Evolutionary conservation across 192 early-diverging fungal species (phyloP), one percentile per base, ranked within the genome.

Genomic region (Paraglomus brasilianum): DNA sequence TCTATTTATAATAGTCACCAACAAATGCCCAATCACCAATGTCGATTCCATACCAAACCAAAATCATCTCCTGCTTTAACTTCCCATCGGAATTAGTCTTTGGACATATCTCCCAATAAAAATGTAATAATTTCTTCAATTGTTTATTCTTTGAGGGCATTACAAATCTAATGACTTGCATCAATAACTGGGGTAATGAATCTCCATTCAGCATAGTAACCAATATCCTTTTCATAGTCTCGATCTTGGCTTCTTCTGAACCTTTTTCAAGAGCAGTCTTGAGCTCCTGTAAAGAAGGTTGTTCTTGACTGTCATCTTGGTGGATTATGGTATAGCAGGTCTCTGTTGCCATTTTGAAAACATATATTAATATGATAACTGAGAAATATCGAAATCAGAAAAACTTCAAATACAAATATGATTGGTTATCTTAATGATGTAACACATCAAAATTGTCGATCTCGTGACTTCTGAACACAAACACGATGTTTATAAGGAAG

Each of bases 101-200:
- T 24, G 97, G 93, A 71, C 93, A 95, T 44, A 99, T 92, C 75
- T 99, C 97, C 91, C 94, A 95, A 82, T 97, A 99, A 66, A 97
- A 86, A 62, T 96, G 88, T 53, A 96, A 83, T 44, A 99, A 83
- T 79, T 99, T 99, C 86, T 99, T 99, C 48, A 99, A 87, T 72
- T 85, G 75, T 81, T 99, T 99, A 86, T 94, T 94, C 77, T 92
- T 93, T 19, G 90, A 91, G 30, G 95, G 97, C 86, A 97, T 87
- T 36, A 97, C 92, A 77, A 97, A 97, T 62, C 95, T 94, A 80
- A 99, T 99, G 73, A 99, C 88, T 75, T 96, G 95, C 93, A 99
- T 95, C 52, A 99, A 85, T 46, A 99, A 83, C 75, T 88, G 83
- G 47, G 89, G 87, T 75, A 88, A 83, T 39, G 91, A 90, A 71